Base-by-base conservation (phyloP, 2,329 filamentous ascomycete species). In the Ceratocystiopsis minuta region DNA sequence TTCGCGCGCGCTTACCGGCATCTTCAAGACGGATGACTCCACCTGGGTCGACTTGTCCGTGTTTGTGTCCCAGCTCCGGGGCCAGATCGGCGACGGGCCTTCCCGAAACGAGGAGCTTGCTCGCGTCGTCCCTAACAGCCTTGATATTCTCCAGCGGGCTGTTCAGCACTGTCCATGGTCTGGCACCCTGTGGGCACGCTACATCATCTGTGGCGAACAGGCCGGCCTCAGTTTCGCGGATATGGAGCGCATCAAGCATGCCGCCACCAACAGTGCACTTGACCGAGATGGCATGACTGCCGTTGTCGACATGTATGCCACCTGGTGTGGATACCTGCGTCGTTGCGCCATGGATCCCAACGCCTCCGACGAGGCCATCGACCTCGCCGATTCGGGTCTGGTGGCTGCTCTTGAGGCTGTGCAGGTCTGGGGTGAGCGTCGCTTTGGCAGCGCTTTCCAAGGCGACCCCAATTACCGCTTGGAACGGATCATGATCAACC, bases 131-230 rank as follows among this genome's bases (percentile, higher is more conserved):
- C 68, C 58, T 16, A 62, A 64, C 42, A 59, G 81, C 34, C 68
- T 93, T 11, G 72, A 83, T 38, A 70, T 88, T 7, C 66, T 92
- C 3, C 78, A 85, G 51, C 74, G 86, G 49, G 86, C 85, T 13
- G 90, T 87, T 11, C 73, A 78, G 36, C 90, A 96, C 58, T 94
- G 88, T 51, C 87, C 90, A 2, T 93, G 86, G 80, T 92, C 86
- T 7, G 90, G 90, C 15, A 70, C 74, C 24, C 68, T 98, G 7
- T 98, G 90, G 90, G 83, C 84, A 7, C 78, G 88, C 49, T 87
- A 87, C 49, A 79, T 98, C 20, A 62, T 95, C 41, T 80, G 78
- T 16, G 82, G 85, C 4, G 90, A 96, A 59, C 74, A 83, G 37
- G 79, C 83, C 46, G 72, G 73, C 32, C 71, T 78, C 48, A 68